Conservation (phyloP, 2,329 filamentous ascomycete genomes). For the Blumeria hordei region DNA sequence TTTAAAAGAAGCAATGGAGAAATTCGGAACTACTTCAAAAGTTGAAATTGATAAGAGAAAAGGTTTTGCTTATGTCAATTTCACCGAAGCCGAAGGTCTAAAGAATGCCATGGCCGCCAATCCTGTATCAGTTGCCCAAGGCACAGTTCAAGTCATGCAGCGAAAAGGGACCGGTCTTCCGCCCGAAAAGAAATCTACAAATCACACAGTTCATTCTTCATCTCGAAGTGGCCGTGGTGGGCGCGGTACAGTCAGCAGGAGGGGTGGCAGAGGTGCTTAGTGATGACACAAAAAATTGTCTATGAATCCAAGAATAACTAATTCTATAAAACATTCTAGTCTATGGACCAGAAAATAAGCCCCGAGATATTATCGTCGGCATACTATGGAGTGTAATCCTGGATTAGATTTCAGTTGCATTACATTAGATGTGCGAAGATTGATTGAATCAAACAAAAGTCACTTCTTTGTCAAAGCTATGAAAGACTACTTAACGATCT, state of each 20-base stretch:
- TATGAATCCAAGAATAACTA: no score
- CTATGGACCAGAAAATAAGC: no score
- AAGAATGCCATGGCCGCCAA: constrained; percentile 62
- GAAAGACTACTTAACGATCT: no score
- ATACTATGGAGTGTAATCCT: no score
- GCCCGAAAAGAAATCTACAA: constrained; percentile 47
- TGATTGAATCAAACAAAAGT: no score
- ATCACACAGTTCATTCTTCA: constrained; percentile 4
- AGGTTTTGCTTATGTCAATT: constrained; percentile 83
- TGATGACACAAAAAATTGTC: neutral
- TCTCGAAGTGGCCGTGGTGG: constrained; percentile 8
- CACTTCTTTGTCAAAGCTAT: no score
- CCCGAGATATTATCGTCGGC: no score
- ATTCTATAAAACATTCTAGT: no score
- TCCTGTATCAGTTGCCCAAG: constrained; percentile 60
- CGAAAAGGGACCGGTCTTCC: constrained; percentile 63
- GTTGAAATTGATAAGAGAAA: constrained; percentile 91
- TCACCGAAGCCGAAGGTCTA: constrained; percentile 46
- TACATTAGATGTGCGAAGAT: no score
- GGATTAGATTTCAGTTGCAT: no score
- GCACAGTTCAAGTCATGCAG: constrained; percentile 68
- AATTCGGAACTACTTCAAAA: constrained; percentile 49
- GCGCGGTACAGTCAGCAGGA: neutral
- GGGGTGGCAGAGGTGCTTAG: constrained; percentile 5
- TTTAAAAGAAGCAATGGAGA: constrained; percentile 48